Evolutionary conservation across 73 alveolate genomes (phyloP).

Genomic region (Paramecium caudatum): DNA sequence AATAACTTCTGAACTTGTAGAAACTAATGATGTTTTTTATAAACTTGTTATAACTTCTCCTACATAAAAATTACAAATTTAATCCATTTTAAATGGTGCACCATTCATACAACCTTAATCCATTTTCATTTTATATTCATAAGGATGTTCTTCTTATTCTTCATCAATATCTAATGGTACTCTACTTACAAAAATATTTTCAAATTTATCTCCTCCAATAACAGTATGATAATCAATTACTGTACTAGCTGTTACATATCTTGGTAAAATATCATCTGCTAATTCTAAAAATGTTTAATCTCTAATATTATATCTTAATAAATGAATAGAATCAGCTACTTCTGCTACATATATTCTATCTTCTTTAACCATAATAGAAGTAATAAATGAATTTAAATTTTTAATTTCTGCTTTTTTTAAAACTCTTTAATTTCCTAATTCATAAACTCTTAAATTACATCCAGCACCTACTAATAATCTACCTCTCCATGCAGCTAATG

Average conservation of each 20-base stretch:
- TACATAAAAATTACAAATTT: slow-evolving; percentile 93
- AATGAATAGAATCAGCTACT: slow-evolving; percentile 91
- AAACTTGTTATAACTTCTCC: slow-evolving; percentile 97
- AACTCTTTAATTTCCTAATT: slow-evolving; percentile 96
- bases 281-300: slow-evolving; percentile 92
- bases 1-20: slow-evolving; percentile 91
- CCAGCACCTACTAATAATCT: slow-evolving; percentile 97
- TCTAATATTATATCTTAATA: slow-evolving; percentile 92
- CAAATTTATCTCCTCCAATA: slow-evolving; percentile 97
- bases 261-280: slow-evolving; percentile 97
- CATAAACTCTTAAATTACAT: slow-evolving; percentile 93
- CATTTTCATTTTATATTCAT: slow-evolving; percentile 95
- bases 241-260: slow-evolving; percentile 94
- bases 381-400: slow-evolving; percentile 80
- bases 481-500: slow-evolving; percentile 92
- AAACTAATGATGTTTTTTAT: slow-evolving; percentile 84
- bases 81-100: slow-evolving; percentile 96
- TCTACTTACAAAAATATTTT: slow-evolving; percentile 93
- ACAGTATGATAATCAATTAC: slow-evolving; percentile 97
- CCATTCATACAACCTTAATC: slow-evolving; percentile 97
- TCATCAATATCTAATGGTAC: slow-evolving; percentile 97
- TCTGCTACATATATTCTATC: slow-evolving; percentile 95
- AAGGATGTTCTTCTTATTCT: slow-evolving; percentile 97
- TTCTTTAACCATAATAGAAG: slow-evolving; percentile 88
- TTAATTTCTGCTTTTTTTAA: slow-evolving; percentile 96